Evolutionary conservation across 345 rosid genomes (phyloP).

Genomic region (Punica granatum): DNA sequence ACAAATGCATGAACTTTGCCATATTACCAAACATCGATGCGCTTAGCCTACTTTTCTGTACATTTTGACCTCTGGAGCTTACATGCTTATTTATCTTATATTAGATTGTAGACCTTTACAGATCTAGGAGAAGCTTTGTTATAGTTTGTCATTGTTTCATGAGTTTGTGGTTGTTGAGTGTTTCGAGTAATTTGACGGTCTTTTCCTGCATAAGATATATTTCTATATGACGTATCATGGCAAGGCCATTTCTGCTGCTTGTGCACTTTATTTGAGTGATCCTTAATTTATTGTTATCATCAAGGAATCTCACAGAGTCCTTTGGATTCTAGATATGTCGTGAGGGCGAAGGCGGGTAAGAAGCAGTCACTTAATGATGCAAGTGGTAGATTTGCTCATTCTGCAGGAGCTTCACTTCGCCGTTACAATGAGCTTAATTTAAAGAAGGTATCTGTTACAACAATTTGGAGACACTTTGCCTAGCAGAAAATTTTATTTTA

Average conservation of each 20-base stretch:
- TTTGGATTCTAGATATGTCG: constrained; percentile 58
- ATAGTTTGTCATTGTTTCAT: not conserved
- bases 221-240: not conserved
- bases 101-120: not conserved
- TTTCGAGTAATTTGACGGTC: not conserved
- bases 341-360: constrained; percentile 97
- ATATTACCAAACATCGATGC: not conserved
- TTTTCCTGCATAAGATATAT: not conserved
- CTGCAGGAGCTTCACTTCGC: constrained; percentile 97
- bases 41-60: not conserved
- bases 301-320: not conserved
- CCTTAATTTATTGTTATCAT: not conserved
- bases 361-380: constrained; percentile 92
- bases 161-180: not conserved
- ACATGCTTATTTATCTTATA: not conserved
- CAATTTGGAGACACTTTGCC: too few relatives aligned
- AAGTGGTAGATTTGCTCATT: constrained; percentile 71
- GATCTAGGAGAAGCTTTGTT: not conserved
- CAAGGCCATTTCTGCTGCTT: not conserved
- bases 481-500: too few relatives aligned
- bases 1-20: not conserved
- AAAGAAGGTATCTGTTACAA: constrained; percentile 60
- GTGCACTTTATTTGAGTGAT: not conserved
- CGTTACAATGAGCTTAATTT: constrained; percentile 85
- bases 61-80: not conserved